A percentile compares a stretch with the other conserved stretches of the same genome.
phyloP scores from a whole-genome alignment of 768 basidiomycete genomes.

The Rickenella mellea region DNA sequence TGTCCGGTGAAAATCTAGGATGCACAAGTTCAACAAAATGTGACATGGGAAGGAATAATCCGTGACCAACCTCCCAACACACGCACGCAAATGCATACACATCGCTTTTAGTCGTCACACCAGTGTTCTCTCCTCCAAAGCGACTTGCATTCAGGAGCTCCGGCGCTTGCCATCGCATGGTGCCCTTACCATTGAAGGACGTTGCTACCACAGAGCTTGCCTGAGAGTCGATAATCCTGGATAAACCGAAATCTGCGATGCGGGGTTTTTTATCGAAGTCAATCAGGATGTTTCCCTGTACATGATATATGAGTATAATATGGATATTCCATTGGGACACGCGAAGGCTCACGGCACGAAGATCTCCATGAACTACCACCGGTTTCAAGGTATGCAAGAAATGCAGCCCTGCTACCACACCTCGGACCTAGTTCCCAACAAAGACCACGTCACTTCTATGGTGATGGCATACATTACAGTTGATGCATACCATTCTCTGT shows the following conservation, averaged over 20 bases:
- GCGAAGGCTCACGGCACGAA: constrained; percentile 38
- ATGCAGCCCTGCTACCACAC: constrained; percentile 35
- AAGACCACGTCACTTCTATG: not conserved
- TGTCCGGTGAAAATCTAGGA: not conserved
- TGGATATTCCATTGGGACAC: not conserved
- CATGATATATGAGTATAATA: not conserved
- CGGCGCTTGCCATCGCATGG: constrained; percentile 1
- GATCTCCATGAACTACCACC: constrained; percentile 44
- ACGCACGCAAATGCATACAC: not conserved
- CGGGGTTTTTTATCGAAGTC: constrained; percentile 34
- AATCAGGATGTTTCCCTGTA: constrained; percentile 41
- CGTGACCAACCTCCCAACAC: not conserved
- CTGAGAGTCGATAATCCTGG: constrained; percentile 26
- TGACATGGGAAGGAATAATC: not conserved
- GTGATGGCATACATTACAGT: not conserved
- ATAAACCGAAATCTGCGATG: constrained; percentile 49
- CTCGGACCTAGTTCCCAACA: constrained; percentile 26
- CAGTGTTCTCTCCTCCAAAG: not conserved
- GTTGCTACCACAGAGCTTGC: not conserved
- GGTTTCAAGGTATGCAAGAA: constrained; percentile 42
- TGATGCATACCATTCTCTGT: not conserved
- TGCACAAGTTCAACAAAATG: not conserved
- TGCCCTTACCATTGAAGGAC: not conserved
- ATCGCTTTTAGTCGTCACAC: not conserved
- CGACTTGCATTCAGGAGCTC: not conserved